phyloP scores from a whole-genome alignment of 768 basidiomycete genomes.

The Phylloporus sp. region DNA sequence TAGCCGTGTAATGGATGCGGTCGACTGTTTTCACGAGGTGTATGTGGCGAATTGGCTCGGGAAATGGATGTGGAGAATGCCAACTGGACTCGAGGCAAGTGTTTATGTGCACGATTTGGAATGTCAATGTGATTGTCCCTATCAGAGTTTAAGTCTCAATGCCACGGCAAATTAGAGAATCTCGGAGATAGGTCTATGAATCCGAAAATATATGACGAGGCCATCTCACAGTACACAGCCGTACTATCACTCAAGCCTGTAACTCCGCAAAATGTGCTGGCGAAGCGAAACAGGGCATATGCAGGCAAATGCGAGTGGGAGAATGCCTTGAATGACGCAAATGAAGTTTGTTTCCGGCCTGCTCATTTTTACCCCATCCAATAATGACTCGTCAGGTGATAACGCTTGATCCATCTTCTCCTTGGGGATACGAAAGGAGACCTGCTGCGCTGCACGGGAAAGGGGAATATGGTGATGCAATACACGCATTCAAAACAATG shows the following conservation, averaged over 20 bases:
- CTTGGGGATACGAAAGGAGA: not conserved
- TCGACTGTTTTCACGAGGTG: not conserved
- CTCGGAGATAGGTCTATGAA: not conserved
- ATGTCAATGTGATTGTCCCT: not conserved
- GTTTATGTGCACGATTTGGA: not conserved
- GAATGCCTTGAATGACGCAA: not conserved
- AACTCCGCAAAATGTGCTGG: not conserved
- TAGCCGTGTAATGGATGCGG: not conserved
- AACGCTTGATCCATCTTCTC: not conserved
- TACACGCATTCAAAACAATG: not conserved
- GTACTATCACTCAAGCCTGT: not conserved
- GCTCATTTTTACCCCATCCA: not conserved
- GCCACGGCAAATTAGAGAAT: not conserved
- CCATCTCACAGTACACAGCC: not conserved
- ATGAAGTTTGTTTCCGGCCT: not conserved
- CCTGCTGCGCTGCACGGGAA: not conserved
- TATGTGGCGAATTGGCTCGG: not conserved
- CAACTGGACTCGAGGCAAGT: conserved; percentile 1
- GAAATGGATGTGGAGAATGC: not conserved
- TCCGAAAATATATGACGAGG: not conserved
- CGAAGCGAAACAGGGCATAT: not conserved
- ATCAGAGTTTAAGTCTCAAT: not conserved
- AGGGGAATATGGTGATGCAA: not conserved
- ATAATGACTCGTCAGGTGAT: not conserved
- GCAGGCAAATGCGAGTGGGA: not conserved